Evolutionary conservation across 306 rosid species (phyloP), one percentile per base, ranked within the genome.

Genomic region (Prinsepia uniflora): DNA sequence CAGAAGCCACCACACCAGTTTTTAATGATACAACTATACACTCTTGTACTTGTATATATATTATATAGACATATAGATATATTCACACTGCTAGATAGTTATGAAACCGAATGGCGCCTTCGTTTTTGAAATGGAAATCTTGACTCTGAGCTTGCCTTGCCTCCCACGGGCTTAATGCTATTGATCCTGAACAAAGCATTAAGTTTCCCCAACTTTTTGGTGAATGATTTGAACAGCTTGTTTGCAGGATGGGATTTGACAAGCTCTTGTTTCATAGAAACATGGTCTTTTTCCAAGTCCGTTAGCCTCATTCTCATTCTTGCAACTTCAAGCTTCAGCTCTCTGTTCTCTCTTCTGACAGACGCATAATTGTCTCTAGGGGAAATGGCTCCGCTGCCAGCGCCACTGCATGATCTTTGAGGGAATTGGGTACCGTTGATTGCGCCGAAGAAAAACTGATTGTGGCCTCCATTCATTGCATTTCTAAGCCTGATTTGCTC

Each of bases 291-390:
- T 80, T 95, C 99, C 75, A 95, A 78, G 77, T 95, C 99, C 2
- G 99, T 91, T 1, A 95, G 85, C 77, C 99, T 86, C 99, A 95
- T 95, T 83, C 99, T 84, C 99, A 95, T 95, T 67, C 99, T 88
- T 7, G 99, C 95, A 7, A 95, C 99, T 75, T 95, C 99, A 9
- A 95, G 96, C 84, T 95, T 95, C 67, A 95, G 83, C 80, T 95
- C 99, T 6, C 99, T 77, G 78, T 95, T 95, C 86, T 95, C 99
- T 71, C 99, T 82, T 78, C 99, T 75, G 6, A 95, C 99, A 2
- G 99, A 95, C 12, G 99, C 99, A 15, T 95, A 95, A 81, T 95
- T 95, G 79, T 95, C 99, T 76, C 97, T 75, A 0, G 99, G 99
- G 14, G 99, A 95, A 14, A 95, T 95, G 70, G 97, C 99, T 60